A percentile compares a stretch with the other conserved stretches of the same genome.
phyloP scores from a whole-genome alignment of 2,329 filamentous ascomycete species.

The Neocatenulostroma microsporum region DNA sequence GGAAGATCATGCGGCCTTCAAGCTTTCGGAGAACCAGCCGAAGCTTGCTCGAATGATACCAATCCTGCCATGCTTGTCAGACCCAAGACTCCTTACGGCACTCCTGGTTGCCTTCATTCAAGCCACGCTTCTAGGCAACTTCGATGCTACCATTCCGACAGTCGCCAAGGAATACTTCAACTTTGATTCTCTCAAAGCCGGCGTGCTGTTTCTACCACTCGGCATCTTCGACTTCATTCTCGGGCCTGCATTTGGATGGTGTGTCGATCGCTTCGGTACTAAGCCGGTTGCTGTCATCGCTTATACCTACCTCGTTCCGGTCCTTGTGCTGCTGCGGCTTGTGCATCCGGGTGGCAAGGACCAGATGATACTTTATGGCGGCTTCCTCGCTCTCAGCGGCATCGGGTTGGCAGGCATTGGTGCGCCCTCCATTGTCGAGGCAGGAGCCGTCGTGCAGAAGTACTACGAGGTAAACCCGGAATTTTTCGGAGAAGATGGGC shows the following conservation, averaged over 20 bases:
- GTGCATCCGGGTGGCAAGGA: constrained; percentile 32
- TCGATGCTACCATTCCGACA: constrained; percentile 43
- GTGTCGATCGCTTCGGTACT: constrained; percentile 40
- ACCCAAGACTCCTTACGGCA: constrained; percentile 35
- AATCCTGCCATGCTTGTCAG: constrained; percentile 39
- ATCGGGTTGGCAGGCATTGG: constrained; percentile 48
- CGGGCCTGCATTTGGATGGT: constrained; percentile 42
- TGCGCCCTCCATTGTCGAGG: constrained; percentile 50
- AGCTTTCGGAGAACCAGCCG: constrained; percentile 36
- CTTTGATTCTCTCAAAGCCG: constrained; percentile 38
- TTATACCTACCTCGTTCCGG: constrained; percentile 37
- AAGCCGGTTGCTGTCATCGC: constrained; percentile 36
- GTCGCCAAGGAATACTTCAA: constrained; percentile 36
- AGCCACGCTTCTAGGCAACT: constrained; percentile 36
- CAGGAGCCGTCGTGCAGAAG: constrained; percentile 47
- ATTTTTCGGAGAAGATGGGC: constrained; percentile 49
- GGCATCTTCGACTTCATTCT: constrained; percentile 38
- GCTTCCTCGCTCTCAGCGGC: constrained; percentile 42
- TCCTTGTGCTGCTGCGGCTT: constrained; percentile 38
- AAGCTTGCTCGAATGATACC: constrained; percentile 37
- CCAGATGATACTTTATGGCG: constrained; percentile 41
- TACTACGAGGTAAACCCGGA: constrained; percentile 50
- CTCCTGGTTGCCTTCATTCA: constrained; percentile 38
- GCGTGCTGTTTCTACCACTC: constrained; percentile 41
- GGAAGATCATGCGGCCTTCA: constrained; percentile 32